A percentile compares a stretch with the other conserved stretches of the same genome.
Evolutionary conservation across 495 filamentous ascomycete genomes (phyloP).

Genomic region (Talaromyces wortmannii): DNA sequence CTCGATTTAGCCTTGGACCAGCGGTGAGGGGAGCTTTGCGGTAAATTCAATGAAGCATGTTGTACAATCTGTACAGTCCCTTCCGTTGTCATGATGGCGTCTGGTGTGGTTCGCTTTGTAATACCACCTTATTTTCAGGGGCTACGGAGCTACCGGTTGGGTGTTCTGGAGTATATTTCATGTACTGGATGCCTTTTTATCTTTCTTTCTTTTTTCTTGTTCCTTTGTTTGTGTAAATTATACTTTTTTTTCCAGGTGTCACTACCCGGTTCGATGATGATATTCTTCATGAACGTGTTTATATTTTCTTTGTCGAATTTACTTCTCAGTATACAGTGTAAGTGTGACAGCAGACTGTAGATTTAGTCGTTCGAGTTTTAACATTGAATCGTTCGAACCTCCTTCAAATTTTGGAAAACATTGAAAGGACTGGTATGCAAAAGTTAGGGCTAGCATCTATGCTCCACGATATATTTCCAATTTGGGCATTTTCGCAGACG

Average conservation of each 20-base stretch:
- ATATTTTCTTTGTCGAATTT: constrained; percentile 3
- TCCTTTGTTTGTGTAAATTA: neutral
- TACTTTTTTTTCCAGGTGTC: constrained; percentile 8
- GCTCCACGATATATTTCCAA: no score
- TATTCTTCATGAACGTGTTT: constrained; percentile 12
- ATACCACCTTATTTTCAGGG: neutral
- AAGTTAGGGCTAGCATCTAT: no score
- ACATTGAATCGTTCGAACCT: no score
- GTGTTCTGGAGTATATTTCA: no score
- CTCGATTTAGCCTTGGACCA: constrained; percentile 6
- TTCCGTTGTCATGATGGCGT: constrained; percentile 1
- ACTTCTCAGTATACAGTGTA: no score
- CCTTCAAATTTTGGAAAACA: no score
- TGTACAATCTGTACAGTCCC: constrained; percentile 1
- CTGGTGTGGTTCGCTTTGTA: constrained; percentile 3
- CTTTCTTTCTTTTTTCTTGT: constrained; percentile 3
- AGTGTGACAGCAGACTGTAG: no score
- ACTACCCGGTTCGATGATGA: neutral
- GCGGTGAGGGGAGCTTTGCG: constrained; percentile 7
- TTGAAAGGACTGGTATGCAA: no score
- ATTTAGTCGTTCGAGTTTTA: no score
- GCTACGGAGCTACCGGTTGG: no score
- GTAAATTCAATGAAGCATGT: constrained; percentile 11
- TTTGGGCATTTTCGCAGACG: no score
- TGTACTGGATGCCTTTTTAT: constrained; percentile 1